A percentile compares a stretch with the other conserved stretches of the same genome.
Evolutionary conservation across 306 rosid species (phyloP).

Genomic region (Quercus bicolor): DNA sequence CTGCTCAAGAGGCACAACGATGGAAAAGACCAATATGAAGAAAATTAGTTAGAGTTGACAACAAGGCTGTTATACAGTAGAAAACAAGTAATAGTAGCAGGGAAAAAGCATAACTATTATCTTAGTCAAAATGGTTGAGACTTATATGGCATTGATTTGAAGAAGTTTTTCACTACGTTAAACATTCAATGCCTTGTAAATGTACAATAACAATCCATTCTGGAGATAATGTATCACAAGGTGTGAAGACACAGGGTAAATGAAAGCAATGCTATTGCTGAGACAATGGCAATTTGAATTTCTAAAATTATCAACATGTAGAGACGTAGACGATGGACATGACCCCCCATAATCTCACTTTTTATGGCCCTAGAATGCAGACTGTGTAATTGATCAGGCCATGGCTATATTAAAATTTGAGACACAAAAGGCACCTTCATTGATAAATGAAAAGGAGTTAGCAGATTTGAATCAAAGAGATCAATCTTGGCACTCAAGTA

Average conservation of each 20-base stretch:
- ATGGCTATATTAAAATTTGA: not conserved
- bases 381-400: not conserved
- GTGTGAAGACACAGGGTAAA: not conserved
- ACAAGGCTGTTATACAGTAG: constrained; percentile 2
- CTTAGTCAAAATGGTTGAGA: not conserved
- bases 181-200: no score
- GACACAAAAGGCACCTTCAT: not conserved
- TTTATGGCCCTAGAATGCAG: not conserved
- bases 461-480: not conserved
- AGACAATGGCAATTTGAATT: not conserved
- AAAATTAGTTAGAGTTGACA: constrained; percentile 24
- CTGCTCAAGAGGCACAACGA: constrained; percentile 36
- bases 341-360: not conserved
- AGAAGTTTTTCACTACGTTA: no score
- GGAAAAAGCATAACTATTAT: not conserved
- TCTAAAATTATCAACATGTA: not conserved
- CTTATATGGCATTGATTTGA: not conserved
- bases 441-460: not conserved
- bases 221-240: not conserved
- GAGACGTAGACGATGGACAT: not conserved
- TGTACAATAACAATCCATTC: not conserved
- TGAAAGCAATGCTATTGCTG: not conserved
- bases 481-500: not conserved
- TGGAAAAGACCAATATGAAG: constrained; percentile 17
- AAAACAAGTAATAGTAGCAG: not conserved